Evolutionary conservation across 2,329 filamentous ascomycete genomes (phyloP).

Genomic region (Laburnicola sp.): DNA sequence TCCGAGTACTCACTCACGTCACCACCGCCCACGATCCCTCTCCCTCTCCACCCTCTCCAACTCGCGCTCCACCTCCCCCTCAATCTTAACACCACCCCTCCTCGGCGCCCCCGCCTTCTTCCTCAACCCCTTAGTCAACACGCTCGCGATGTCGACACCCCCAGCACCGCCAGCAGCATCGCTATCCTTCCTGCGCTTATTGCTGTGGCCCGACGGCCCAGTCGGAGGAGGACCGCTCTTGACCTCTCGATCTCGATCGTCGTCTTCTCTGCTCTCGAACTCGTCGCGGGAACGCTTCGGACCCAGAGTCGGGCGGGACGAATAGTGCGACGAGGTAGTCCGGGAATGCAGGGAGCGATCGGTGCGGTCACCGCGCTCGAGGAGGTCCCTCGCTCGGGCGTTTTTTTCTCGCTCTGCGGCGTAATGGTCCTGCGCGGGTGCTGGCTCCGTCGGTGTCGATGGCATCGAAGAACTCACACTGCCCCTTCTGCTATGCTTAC

Average conservation of each 20-base stretch:
- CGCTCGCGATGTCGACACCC: slow-evolving; percentile 33
- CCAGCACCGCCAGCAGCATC: slow-evolving; percentile 14
- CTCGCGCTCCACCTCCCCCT: slow-evolving; percentile 38
- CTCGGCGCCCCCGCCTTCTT: slow-evolving; percentile 34
- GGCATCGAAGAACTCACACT: slow-evolving; percentile 9
- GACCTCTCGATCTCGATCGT: background rate
- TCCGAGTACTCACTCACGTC: background rate
- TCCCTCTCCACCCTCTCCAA: slow-evolving; percentile 40
- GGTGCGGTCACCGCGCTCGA: slow-evolving; percentile 23
- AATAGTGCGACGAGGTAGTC: slow-evolving; percentile 19
- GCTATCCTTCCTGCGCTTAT: slow-evolving; percentile 35
- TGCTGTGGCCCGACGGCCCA: slow-evolving; percentile 36
- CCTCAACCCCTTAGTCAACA: slow-evolving; percentile 35
- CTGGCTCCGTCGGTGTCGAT: slow-evolving; percentile 13
- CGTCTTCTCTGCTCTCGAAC: slow-evolving; percentile 14
- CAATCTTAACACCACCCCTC: slow-evolving; percentile 38
- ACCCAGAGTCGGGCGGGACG: slow-evolving; percentile 21
- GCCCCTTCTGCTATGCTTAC: slow-evolving; percentile 12
- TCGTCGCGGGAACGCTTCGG: slow-evolving; percentile 38
- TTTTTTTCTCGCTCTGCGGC: slow-evolving; percentile 66
- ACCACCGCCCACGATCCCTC: slow-evolving; percentile 26
- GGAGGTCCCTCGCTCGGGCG: slow-evolving; percentile 37
- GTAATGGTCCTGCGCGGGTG: slow-evolving; percentile 58
- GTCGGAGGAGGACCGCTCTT: slow-evolving; percentile 21
- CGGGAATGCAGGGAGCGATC: slow-evolving; percentile 21